Evolutionary conservation across 2,329 filamentous ascomycete species (phyloP), one percentile per base, ranked within the genome.

Genomic region (Emmonsiellopsis sp.): DNA sequence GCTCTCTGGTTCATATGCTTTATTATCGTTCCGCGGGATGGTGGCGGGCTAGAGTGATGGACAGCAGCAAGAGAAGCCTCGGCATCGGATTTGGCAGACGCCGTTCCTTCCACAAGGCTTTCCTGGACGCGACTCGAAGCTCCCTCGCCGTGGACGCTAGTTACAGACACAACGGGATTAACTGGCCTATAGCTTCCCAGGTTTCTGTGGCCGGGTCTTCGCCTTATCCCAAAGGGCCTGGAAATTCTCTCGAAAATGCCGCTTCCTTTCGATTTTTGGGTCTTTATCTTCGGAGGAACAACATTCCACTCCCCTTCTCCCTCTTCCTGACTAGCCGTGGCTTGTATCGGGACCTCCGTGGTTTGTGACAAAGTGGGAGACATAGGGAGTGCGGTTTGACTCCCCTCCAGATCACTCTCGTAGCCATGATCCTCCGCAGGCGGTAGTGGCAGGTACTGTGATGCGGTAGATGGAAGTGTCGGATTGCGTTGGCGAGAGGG

Each of bases 31-130:
- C 53, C 44, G 44, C 58, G 60, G 17, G 61, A 54, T 34, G 63
- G 59, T 2, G 67, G 61, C n/a, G 66, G 65, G 51, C 66, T 73
- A 5, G 61, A 61, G 36, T 64, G 62, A 43, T 72, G 70, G 13
- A 74, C 65, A 1, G 70, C 65, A 5, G 67, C 61, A 5, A 75
- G 59, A 11, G 68, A 65, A 53, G 65, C 64, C 33, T 70, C 67
- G 3, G 72, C 73, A 32, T 67, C 65, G 2, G 71, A 73, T 32
- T 55, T 55, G 42, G 53, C 58, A 31, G 64, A 63, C 27, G 52
- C 51, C 52, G 63, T 53, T 52, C 61, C 34, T 51, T 55, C 14
- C 50, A 53, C 42, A 55, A 59, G 34, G 55, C 58, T 42, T 57
- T 36, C 13, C 53, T 51, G n/a, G 56, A 60, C 51, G 21, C 57